phyloP scores from a whole-genome alignment of 176 grass and related monocot species.

The Aegilops bicornis region DNA sequence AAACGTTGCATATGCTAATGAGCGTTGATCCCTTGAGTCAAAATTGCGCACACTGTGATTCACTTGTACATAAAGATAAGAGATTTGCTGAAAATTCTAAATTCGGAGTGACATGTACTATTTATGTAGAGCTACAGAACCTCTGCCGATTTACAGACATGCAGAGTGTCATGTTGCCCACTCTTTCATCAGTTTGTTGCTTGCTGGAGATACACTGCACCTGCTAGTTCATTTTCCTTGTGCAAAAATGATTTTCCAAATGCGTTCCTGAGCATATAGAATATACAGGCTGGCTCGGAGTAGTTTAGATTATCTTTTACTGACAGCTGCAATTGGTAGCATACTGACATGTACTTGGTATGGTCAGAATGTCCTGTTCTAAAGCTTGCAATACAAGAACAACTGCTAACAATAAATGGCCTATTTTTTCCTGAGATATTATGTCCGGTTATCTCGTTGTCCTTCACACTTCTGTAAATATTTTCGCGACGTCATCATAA shows the following conservation, averaged over 20 bases:
- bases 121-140: not conserved
- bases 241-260: constrained; percentile 10
- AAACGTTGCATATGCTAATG: not conserved
- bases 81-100: not conserved
- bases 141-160: not conserved
- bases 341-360: constrained; percentile 25
- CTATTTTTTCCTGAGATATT: not conserved
- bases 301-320: constrained; percentile 36
- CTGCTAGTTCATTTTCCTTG: constrained; percentile 5
- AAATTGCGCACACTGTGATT: not conserved
- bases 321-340: constrained; percentile 9
- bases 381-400: not conserved
- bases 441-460: not conserved
- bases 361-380: constrained; percentile 8
- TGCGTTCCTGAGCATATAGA: constrained; percentile 34
- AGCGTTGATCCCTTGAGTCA: not conserved
- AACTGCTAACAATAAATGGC: not conserved
- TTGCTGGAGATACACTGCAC: constrained; percentile 19
- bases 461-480: not conserved
- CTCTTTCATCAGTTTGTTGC: constrained; percentile 7
- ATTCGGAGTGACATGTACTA: too few relatives aligned
- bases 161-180: not conserved
- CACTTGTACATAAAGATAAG: not conserved
- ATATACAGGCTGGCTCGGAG: constrained; percentile 2
- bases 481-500: not conserved